Evolutionary conservation across 1,284 basidiomycete species (phyloP).

Genomic region (Papiliotrema flavescens): DNA sequence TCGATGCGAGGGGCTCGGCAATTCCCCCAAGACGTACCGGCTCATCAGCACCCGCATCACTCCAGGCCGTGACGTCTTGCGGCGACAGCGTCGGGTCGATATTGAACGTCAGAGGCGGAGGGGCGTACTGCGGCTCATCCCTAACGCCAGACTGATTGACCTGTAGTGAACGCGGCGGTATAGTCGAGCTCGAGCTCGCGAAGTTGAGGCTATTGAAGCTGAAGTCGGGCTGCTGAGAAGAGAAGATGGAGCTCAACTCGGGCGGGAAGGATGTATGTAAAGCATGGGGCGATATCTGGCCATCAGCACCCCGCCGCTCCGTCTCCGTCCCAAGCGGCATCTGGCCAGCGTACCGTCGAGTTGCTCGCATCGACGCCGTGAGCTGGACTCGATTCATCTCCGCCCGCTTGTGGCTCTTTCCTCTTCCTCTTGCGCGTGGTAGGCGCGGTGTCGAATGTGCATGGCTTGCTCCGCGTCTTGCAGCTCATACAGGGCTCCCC

Average conservation of each 20-base stretch:
- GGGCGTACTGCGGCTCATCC: not conserved
- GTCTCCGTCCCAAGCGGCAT: too few species aligned
- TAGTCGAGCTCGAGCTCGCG: not conserved
- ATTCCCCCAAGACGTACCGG: not conserved
- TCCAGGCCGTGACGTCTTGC: not conserved
- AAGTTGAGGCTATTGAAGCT: not conserved
- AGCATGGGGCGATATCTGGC: too few species aligned
- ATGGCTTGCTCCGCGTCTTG: not conserved
- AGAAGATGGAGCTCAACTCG: not conserved
- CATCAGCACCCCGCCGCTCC: too few species aligned
- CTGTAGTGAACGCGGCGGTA: not conserved
- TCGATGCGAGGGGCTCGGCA: too few species aligned
- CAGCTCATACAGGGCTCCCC: constrained; percentile 2
- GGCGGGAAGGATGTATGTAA: not conserved
- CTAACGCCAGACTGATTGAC: not conserved
- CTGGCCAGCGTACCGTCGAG: too few species aligned
- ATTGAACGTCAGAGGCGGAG: not conserved
- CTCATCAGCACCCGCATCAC: not conserved
- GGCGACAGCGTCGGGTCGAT: not conserved
- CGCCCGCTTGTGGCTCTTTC: not conserved
- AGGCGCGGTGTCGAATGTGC: not conserved
- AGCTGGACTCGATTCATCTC: too few species aligned
- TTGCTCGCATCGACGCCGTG: too few species aligned
- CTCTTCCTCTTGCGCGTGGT: not conserved
- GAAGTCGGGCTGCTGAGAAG: not conserved